Conservation (phyloP, 768 basidiomycete genomes). For the Punctularia strigosozonata region DNA sequence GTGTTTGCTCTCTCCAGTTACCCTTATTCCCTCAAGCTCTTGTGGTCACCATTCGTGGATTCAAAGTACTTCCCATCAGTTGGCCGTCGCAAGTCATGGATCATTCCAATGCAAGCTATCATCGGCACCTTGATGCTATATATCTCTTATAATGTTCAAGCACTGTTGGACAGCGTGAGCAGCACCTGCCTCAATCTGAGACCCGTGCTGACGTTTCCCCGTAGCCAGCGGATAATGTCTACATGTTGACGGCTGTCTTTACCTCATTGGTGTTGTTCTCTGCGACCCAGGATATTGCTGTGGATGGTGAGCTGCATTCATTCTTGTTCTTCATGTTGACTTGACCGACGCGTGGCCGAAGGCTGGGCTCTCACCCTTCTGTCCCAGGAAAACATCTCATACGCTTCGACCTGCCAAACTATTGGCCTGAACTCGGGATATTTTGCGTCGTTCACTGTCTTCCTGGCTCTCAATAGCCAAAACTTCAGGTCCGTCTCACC, state of each 20-base stretch:
- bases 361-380: constrained; percentile 78
- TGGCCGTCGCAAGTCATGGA: constrained; percentile 98
- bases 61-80: constrained; percentile 70
- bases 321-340: constrained; percentile 25
- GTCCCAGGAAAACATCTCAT: constrained; percentile 88
- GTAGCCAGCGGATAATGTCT: constrained; percentile 75
- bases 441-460: constrained; percentile 94
- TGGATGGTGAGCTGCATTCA: constrained; percentile 59
- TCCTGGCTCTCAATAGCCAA: constrained; percentile 91
- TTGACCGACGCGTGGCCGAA: constrained; percentile 17
- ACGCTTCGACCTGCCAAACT: constrained; percentile 96
- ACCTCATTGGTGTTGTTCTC: constrained; percentile 88
- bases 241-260: constrained; percentile 72
- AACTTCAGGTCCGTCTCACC: constrained; percentile 58
- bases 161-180: constrained; percentile 66
- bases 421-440: constrained; percentile 94
- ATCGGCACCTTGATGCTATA: constrained; percentile 78
- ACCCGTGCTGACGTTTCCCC: constrained; percentile 5
- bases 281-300: constrained; percentile 99
- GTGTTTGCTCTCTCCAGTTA: constrained; percentile 89
- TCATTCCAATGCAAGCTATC: constrained; percentile 91
- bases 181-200: constrained; percentile 8
- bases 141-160: constrained; percentile 63
- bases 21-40: constrained; percentile 91
- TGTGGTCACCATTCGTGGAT: constrained; percentile 98